Conservation (phyloP, 768 basidiomycete genomes). For the Mycena indigotica region DNA sequence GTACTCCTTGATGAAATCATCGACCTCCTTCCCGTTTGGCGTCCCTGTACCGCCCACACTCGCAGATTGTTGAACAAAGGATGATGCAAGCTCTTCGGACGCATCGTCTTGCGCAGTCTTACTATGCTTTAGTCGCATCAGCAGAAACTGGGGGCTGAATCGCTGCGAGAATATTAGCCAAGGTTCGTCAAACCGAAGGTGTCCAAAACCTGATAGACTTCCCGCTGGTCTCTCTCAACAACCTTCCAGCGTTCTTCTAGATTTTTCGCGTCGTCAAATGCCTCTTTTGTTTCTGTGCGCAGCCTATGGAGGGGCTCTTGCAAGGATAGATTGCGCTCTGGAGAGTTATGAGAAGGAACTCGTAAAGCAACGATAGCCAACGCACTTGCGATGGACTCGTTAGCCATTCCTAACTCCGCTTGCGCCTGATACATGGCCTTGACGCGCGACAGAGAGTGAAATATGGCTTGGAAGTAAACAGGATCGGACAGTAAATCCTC, state of each 20-base stretch:
- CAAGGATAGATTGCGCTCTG: slow-evolving; percentile 75
- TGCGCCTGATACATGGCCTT: slow-evolving; percentile 76
- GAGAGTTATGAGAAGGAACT: slow-evolving; percentile 12
- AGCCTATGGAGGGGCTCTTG: slow-evolving; percentile 77
- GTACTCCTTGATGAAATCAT: slow-evolving; percentile 87
- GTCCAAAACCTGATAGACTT: slow-evolving; percentile 81
- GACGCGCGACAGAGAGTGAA: slow-evolving; percentile 77
- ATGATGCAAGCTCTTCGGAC: slow-evolving; percentile 82
- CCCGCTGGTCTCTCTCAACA: slow-evolving; percentile 84
- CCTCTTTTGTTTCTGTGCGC: slow-evolving; percentile 79
- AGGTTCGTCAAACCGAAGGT: not conserved
- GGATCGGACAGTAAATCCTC: slow-evolving; percentile 85
- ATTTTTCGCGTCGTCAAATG: slow-evolving; percentile 83
- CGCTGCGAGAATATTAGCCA: slow-evolving; percentile 50
- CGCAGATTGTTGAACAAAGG: slow-evolving; percentile 67
- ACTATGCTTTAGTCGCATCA: slow-evolving; percentile 84
- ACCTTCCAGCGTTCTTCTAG: slow-evolving; percentile 85
- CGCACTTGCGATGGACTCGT: slow-evolving; percentile 86
- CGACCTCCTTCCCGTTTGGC: slow-evolving; percentile 61
- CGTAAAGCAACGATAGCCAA: slow-evolving; percentile 12
- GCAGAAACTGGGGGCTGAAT: slow-evolving; percentile 83
- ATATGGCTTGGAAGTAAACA: slow-evolving; percentile 82
- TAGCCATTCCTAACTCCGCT: slow-evolving; percentile 77
- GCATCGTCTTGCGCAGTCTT: slow-evolving; percentile 88
- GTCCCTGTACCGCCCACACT: slow-evolving; percentile 33